Evolutionary conservation across 352 stramenopile genomes (phyloP).

Genomic region (Phytophthora pinifolia): DNA sequence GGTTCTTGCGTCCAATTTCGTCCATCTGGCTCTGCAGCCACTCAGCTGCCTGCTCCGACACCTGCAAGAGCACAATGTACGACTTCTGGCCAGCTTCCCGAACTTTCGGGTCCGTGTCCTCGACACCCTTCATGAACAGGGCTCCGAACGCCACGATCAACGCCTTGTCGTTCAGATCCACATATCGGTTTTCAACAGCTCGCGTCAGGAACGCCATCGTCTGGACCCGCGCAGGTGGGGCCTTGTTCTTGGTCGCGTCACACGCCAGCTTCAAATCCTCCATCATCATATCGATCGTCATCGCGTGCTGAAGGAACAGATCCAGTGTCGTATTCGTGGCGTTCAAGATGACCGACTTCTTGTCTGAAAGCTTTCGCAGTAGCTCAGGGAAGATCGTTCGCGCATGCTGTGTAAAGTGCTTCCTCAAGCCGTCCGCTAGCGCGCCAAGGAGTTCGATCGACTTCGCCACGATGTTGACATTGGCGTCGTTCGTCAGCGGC

Average conservation of each 20-base stretch:
- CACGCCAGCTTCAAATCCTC: slow-evolving; percentile 76
- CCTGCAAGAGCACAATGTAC: slow-evolving; percentile 60
- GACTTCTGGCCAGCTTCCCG: slow-evolving; percentile 74
- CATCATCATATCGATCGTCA: slow-evolving; percentile 89
- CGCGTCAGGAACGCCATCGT: slow-evolving; percentile 69
- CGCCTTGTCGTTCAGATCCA: slow-evolving; percentile 62
- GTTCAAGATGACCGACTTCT: slow-evolving; percentile 82
- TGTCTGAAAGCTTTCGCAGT: slow-evolving; percentile 86
- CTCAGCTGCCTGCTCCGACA: slow-evolving; percentile 41
- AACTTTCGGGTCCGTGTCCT: slow-evolving; percentile 81
- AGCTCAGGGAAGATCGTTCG: slow-evolving; percentile 76
- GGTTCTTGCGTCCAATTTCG: slow-evolving; percentile 68
- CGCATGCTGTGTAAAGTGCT: slow-evolving; percentile 80
- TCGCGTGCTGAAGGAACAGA: slow-evolving; percentile 73
- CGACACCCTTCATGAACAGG: slow-evolving; percentile 63
- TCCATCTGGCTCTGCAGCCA: slow-evolving; percentile 68
- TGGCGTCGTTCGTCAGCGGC: slow-evolving; percentile 76
- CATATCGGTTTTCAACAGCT: slow-evolving; percentile 66
- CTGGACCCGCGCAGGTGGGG: slow-evolving; percentile 75
- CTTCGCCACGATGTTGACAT: slow-evolving; percentile 89
- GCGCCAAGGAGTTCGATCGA: slow-evolving; percentile 82
- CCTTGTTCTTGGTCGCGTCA: slow-evolving; percentile 82
- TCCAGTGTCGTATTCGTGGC: slow-evolving; percentile 85
- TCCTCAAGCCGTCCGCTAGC: slow-evolving; percentile 75
- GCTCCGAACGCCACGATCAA: slow-evolving; percentile 65